phyloP scores from a whole-genome alignment of 164 flowering plant genomes.

The Sedum album region DNA sequence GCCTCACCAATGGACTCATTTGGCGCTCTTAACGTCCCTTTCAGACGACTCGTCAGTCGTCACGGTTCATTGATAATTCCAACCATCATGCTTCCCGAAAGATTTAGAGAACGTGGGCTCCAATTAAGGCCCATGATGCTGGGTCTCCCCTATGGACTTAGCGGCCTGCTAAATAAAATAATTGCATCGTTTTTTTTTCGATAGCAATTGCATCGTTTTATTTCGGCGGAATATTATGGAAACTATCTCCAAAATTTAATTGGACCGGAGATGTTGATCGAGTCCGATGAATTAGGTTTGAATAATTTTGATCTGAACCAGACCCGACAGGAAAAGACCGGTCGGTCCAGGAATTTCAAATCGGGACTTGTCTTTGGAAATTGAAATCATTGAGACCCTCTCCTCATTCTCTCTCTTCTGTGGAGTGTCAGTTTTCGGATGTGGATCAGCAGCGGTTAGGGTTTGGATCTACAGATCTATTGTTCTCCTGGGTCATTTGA shows the following conservation, averaged over 20 bases:
- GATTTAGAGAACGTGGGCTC: too few relatives aligned
- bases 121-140: too few relatives aligned
- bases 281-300: not conserved
- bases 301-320: not conserved
- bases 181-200: too few relatives aligned
- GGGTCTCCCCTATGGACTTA: too few relatives aligned
- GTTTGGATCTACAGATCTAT: not conserved
- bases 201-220: too few relatives aligned
- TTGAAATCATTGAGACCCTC: not conserved
- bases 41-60: too few relatives aligned
- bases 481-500: not conserved
- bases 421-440: not conserved
- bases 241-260: too few relatives aligned
- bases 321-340: not conserved
- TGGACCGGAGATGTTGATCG: not conserved
- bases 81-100: too few relatives aligned
- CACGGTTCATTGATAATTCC: too few relatives aligned
- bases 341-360: not conserved
- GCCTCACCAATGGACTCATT: conserved; percentile 7
- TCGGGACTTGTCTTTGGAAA: too few relatives aligned
- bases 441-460: not conserved
- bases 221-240: too few relatives aligned
- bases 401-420: not conserved
- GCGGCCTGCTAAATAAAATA: too few relatives aligned
- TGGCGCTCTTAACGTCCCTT: not conserved